These are phyloP conservation scores for Fusarium nisikadoi DNA, from an alignment of 2,329 filamentous ascomycete species.

Conservation along the genomic window DNA sequence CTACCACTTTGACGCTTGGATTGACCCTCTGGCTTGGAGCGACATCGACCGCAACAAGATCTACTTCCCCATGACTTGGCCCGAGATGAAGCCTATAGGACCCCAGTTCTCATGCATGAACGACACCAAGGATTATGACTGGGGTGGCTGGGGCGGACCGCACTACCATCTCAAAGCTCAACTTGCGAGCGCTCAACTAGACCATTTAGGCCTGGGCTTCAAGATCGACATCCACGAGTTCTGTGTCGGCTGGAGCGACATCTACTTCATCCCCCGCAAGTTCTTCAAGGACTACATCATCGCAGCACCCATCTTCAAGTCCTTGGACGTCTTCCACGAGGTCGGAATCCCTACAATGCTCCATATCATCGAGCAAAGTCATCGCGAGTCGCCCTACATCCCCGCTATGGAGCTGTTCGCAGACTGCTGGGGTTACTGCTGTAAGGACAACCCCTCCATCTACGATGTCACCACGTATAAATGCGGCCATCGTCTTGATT, in stretches of 20 bases:
- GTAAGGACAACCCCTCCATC: neutral
- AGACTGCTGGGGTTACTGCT: neutral
- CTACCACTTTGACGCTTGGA: neutral
- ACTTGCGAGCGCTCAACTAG: neutral
- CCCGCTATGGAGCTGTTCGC: neutral
- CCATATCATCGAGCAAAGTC: neutral
- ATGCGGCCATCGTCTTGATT: neutral
- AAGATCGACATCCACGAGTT: neutral
- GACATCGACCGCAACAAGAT: neutral
- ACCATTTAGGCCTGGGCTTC: neutral
- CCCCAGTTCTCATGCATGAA: neutral
- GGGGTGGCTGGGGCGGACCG: neutral
- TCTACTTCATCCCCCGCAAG: neutral
- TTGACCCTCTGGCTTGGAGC: neutral
- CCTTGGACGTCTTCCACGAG: neutral
- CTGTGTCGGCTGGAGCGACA: neutral
- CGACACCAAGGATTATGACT: neutral
- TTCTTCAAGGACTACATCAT: conserved; percentile 4
- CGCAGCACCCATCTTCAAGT: neutral
- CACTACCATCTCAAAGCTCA: neutral
- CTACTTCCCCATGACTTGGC: neutral
- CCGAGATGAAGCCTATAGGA: neutral
- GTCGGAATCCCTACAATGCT: neutral
- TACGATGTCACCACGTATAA: neutral
- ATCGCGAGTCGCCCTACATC: neutral